These are phyloP conservation scores for Globisporangium echinulatum DNA, from an alignment of 352 stramenopile species.

Conservation along the genomic window DNA sequence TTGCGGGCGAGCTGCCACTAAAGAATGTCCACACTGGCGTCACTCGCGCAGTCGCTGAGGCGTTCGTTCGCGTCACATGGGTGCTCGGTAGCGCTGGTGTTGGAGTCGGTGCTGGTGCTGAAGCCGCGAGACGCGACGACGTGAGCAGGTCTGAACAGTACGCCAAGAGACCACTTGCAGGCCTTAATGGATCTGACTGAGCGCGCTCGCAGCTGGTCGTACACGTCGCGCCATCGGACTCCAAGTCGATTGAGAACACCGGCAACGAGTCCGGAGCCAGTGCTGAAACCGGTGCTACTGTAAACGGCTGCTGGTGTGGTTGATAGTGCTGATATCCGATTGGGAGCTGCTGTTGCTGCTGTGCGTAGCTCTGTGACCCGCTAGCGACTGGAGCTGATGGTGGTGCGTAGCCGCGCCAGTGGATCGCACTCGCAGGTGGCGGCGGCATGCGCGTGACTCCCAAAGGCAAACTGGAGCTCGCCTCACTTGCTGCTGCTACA, in stretches of 20 bases:
- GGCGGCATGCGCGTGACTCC: neutral
- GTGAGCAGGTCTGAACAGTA: constrained; percentile 36
- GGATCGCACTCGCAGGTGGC: constrained; percentile 1
- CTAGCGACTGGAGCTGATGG: neutral
- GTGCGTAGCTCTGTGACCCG: neutral
- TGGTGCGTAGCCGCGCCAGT: neutral
- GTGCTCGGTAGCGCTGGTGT: neutral
- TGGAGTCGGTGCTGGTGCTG: neutral
- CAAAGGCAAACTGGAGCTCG: neutral
- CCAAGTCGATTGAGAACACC: neutral
- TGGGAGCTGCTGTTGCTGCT: neutral
- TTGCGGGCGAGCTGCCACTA: neutral
- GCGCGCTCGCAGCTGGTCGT: neutral
- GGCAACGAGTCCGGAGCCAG: neutral
- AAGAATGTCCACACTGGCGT: neutral
- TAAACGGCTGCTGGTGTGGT: neutral
- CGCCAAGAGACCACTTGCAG: constrained; percentile 21
- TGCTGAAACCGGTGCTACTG: neutral
- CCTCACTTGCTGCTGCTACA: neutral
- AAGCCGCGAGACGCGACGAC: constrained; percentile 14
- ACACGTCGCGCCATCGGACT: neutral
- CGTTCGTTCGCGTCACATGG: neutral
- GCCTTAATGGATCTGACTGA: constrained; percentile 2
- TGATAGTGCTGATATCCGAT: neutral
- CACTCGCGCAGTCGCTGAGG: neutral